Evolutionary conservation across 2,329 filamentous ascomycete genomes (phyloP), one percentile per base, ranked within the genome.

Genomic region (Ascochyta pisi): DNA sequence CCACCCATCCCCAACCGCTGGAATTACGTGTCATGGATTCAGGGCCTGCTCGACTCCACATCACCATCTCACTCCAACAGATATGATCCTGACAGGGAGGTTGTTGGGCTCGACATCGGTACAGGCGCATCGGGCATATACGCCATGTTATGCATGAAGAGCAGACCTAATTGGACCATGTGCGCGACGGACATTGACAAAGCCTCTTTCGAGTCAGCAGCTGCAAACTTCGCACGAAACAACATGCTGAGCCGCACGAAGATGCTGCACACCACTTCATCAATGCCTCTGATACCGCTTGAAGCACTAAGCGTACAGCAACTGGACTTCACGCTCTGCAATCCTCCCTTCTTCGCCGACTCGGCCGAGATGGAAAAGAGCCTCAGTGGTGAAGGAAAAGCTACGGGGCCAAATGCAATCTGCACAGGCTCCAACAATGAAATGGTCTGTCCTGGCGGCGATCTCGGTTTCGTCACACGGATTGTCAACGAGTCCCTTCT

Each of bases 51-150:
- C 6, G 92, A 96, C 68, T 88, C 86, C 1, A 89, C 88, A 0
- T 78, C 78, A 9, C 76, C 78, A 15, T 65, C 76, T 53, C 77
- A 80, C 58, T 66, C 65, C 7, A 78, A 82, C 41, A 79, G 78
- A 0, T 88, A 75, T 57, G 65, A 69, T 16, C 73, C 78, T 0
- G 76, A 82, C 2, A 78, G 84, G n/a, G 77, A 81, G 38, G 80
- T 92, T 2, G 73, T 83, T 0, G 93, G 94, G 0, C 77, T 96
- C 2, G 93, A 96, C 64, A 89, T 97, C 59, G 95, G 95, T 37
- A 96, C 92, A 1, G 95, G 95, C 2, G 91, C 94, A 15, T 96
- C 91, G 64, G 89, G 89, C 66, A 96, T 99, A 65, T 99, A 98
- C 70, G 89, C 93, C 2, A 83, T 98, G 1, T 82, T 99, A 1